phyloP scores from a whole-genome alignment of 176 grass and related monocot genomes.

The Olyra latifolia region DNA sequence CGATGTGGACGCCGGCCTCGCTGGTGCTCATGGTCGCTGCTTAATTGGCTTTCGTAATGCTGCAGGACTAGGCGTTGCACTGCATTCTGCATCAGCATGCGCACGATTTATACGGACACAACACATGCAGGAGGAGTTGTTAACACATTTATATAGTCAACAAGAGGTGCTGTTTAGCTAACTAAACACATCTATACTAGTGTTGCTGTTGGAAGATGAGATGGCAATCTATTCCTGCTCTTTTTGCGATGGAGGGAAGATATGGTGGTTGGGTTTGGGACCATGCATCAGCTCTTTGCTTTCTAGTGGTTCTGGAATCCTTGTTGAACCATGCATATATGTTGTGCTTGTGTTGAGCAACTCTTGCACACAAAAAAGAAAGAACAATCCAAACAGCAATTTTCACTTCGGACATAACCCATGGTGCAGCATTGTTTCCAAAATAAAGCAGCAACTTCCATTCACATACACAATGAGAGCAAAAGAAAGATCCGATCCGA shows the following conservation, averaged over 20 bases:
- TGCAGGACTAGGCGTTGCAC: too few species aligned
- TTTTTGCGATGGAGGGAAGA: too few species aligned
- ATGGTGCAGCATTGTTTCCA: neutral
- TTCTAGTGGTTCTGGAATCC: neutral
- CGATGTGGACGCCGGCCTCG: conserved; percentile 51
- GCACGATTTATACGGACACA: too few species aligned
- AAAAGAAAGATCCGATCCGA: neutral
- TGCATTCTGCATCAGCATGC: too few species aligned
- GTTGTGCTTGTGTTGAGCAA: too few species aligned
- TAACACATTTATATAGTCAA: too few species aligned
- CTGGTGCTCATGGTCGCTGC: conserved; percentile 28
- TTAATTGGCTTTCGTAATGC: neutral
- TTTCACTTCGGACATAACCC: neutral
- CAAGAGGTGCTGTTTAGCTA: too few species aligned
- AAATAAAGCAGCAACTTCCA: neutral
- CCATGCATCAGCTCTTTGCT: neutral
- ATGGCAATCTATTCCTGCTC: too few species aligned
- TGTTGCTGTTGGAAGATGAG: too few species aligned
- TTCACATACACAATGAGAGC: neutral
- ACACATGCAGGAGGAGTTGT: too few species aligned
- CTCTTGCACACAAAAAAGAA: too few species aligned
- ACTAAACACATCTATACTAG: too few species aligned
- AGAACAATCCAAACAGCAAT: neutral
- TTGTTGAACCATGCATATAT: neutral
- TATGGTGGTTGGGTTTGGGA: neutral